A percentile compares a stretch with the other conserved stretches of the same genome.
These are phyloP conservation scores for Dictyostelium capitatum DNA, from an alignment of 78 protist species.

Conservation along the genomic window DNA sequence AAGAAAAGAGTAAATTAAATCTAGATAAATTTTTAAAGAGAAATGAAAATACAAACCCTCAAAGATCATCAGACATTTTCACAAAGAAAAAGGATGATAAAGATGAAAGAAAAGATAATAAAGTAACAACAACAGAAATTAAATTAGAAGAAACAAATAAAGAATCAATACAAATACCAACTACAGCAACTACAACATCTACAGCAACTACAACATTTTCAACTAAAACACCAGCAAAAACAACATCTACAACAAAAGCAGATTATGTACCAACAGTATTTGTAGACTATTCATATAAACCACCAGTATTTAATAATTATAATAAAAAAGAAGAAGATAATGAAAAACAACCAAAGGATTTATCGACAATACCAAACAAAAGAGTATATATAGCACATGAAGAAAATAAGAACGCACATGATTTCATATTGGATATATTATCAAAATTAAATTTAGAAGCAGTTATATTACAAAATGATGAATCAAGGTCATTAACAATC, in stretches of 20 bases:
- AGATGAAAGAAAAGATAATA: conserved; percentile 17
- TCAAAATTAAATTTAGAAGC: not conserved
- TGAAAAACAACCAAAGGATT: not conserved
- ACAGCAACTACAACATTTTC: not conserved
- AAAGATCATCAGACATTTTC: conserved; percentile 9
- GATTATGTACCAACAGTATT: not conserved
- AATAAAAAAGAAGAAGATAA: not conserved
- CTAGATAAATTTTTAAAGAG: conserved; percentile 8
- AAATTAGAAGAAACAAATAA: not conserved
- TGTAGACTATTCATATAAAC: not conserved
- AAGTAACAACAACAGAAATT: conserved; percentile 12
- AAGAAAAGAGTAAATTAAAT: not conserved
- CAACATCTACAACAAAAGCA: not conserved
- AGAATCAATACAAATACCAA: not conserved
- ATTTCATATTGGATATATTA: not conserved
- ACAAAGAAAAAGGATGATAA: conserved; percentile 35
- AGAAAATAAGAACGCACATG: not conserved
- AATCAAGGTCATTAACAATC: not conserved
- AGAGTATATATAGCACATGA: not conserved
- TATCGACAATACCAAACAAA: not conserved
- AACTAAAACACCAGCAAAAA: not conserved
- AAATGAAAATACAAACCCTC: conserved; percentile 1
- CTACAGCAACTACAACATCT: not conserved
- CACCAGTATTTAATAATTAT: not conserved
- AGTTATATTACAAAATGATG: not conserved